phyloP scores from a whole-genome alignment of 306 rosid species.

The Abrus pulchellus region DNA sequence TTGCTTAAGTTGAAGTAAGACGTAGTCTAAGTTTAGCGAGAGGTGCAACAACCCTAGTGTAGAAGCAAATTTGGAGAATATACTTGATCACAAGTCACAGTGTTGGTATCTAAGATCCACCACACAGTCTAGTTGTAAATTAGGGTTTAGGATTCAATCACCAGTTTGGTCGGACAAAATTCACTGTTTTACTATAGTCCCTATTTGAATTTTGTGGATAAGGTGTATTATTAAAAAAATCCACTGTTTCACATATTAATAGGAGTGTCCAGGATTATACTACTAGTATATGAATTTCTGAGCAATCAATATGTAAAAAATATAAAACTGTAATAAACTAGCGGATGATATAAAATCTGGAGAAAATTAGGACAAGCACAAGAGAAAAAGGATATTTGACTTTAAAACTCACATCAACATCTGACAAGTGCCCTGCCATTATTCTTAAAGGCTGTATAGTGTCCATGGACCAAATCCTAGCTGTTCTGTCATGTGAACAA shows the following conservation, averaged over 20 bases:
- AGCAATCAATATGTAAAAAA: conserved; percentile 8
- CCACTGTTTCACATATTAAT: neutral
- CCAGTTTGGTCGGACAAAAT: neutral
- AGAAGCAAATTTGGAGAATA: too few relatives aligned
- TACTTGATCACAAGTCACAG: too few relatives aligned
- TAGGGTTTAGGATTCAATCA: neutral
- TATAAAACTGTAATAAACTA: neutral
- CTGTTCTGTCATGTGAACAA: conserved; percentile 88
- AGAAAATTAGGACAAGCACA: conserved; percentile 5
- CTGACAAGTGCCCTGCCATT: conserved; percentile 92
- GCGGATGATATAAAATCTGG: neutral
- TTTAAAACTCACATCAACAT: conserved; percentile 78
- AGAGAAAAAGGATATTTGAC: conserved; percentile 9
- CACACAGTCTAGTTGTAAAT: too few relatives aligned
- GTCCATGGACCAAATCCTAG: conserved; percentile 91
- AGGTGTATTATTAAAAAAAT: neutral
- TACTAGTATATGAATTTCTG: conserved; percentile 5
- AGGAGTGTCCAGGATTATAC: neutral
- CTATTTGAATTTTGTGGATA: neutral
- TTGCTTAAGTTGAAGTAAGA: too few relatives aligned
- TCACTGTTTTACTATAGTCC: neutral
- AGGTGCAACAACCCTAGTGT: too few relatives aligned
- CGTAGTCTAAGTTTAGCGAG: too few relatives aligned
- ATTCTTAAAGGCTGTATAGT: conserved; percentile 82
- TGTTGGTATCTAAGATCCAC: too few relatives aligned